A percentile compares a stretch with the other conserved stretches of the same genome.
phyloP scores from a whole-genome alignment of 2,329 filamentous ascomycete species.

The Polytolypa hystricis region DNA sequence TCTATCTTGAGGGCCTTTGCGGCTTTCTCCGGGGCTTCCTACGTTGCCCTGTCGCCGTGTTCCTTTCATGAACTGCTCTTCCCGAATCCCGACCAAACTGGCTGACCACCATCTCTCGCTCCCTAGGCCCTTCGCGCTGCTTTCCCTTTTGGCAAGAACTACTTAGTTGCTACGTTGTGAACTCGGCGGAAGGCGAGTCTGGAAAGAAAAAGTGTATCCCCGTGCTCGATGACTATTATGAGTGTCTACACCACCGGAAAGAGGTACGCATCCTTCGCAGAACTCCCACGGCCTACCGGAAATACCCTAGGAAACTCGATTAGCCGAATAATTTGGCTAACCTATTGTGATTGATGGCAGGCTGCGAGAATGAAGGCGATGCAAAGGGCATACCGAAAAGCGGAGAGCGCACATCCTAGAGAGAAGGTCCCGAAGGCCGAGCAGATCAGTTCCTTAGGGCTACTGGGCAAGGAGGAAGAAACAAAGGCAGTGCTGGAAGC shows the following conservation, averaged over 20 bases:
- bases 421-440: conserved; percentile 73
- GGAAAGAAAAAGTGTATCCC: conserved; percentile 82
- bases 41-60: conserved; percentile 9
- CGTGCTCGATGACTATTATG: conserved; percentile 91
- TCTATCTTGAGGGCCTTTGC: not conserved
- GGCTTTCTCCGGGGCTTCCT: conserved; percentile 1
- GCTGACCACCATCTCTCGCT: conserved; percentile 9
- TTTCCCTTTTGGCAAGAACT: conserved; percentile 99
- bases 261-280: conserved; percentile 52
- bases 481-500: conserved; percentile 45
- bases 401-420: conserved; percentile 61
- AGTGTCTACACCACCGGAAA: conserved; percentile 97
- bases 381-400: conserved; percentile 75
- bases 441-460: conserved; percentile 75
- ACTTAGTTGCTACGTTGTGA: conserved; percentile 95
- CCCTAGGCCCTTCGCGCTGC: conserved; percentile 62
- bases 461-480: conserved; percentile 76
- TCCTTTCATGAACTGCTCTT: conserved; percentile 11
- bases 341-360: conserved; percentile 36
- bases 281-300: not conserved
- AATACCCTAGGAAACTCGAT: not conserved
- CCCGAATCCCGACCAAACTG: conserved; percentile 11
- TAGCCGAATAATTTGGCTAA: not conserved
- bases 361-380: conserved; percentile 65
- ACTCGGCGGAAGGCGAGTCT: conserved; percentile 67